Base-by-base conservation (phyloP, 345 rosid species). In the Turritis glabra region DNA sequence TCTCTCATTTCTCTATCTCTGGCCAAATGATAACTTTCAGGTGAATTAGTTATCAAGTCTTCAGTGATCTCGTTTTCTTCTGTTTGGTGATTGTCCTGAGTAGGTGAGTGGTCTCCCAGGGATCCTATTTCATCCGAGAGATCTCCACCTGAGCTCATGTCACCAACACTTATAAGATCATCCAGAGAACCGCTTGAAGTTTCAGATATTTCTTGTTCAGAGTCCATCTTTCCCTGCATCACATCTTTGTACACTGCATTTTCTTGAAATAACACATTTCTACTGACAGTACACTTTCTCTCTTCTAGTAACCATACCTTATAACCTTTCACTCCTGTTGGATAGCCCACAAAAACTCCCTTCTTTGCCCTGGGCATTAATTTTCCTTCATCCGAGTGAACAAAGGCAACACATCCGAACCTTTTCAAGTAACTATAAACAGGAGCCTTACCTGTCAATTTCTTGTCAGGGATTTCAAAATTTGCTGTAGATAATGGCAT, bases 41-140 rank as follows among this genome's bases (percentile, higher is more conserved):
- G 29, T 3, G 17, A 5, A 5, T 30, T 1, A 23, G 8, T 6
- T 7, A 0, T 1, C 1, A 1, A 0, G 1, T 5, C 33, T 6
- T 30, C 33, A 30, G 33, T 30, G 30, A 4, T 4, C 6, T 27
- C 30, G 6, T 27, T 5, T 30, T 30, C 33, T 30, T 30, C 33
- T 0, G 8, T 0, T 0, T 0, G 12, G 1, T 44, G 21, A 41
- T 0, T 4, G 0, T 5, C 11, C 1, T 5, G 54, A 3, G 1
- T 1, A 2, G 10, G 5, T 6, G 27, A 2, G 1, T 5, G 37
- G 19, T 19, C 57, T 30, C 44, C 10, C 13, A 32, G 15, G 48
- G 44, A 55, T 46, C 7, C 23, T 33, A 22, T 52, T 37, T 50
- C 48, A 0, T 23, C 44, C 35, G 0, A 35, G 15, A 13, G 32